Percentiles rank a stretch among this genome's conserved stretches.
Conservation (phyloP, 192 early-diverging fungal species). For the Podochytrium sp. region DNA sequence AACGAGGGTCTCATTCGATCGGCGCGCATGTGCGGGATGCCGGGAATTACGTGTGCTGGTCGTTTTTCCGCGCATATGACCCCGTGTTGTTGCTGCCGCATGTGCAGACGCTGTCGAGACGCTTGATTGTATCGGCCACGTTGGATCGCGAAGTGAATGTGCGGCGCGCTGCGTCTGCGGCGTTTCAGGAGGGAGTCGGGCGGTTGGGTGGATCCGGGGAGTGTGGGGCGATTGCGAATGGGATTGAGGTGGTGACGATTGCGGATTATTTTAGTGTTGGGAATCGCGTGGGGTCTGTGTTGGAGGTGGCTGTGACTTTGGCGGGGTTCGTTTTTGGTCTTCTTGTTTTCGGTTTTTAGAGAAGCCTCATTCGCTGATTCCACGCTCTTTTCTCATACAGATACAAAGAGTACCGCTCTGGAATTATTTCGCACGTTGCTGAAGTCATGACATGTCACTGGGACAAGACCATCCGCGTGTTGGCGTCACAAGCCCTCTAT, state of each 20-base stretch:
- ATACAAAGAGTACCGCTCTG: slow-evolving; percentile 75
- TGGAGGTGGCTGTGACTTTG: slow-evolving; percentile 72
- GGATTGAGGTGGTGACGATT: slow-evolving; percentile 86
- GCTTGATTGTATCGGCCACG: slow-evolving; percentile 77
- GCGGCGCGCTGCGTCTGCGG: slow-evolving; percentile 90
- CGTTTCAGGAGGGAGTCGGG: slow-evolving; percentile 98
- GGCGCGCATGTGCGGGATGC: slow-evolving; percentile 95
- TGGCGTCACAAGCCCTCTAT: slow-evolving; percentile 76
- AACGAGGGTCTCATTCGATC: slow-evolving; percentile 86
- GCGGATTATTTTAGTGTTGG: slow-evolving; percentile 95
- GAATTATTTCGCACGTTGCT: slow-evolving; percentile 74
- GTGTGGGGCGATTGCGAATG: slow-evolving; percentile 78
- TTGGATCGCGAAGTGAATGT: slow-evolving; percentile 95
- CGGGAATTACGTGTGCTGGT: slow-evolving; percentile 97
- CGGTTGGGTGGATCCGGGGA: slow-evolving; percentile 52
- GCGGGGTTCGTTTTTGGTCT: slow-evolving; percentile 59
- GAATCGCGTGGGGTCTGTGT: slow-evolving; percentile 75
- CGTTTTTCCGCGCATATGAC: slow-evolving; percentile 90
- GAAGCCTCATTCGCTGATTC: no score
- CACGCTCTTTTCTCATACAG: slow-evolving; percentile 35
- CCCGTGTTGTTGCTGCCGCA: slow-evolving; percentile 68
- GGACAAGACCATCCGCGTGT: slow-evolving; percentile 80
- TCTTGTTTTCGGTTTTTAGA: no score
- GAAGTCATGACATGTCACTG: slow-evolving; percentile 77
- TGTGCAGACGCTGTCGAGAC: slow-evolving; percentile 68